phyloP scores from a whole-genome alignment of 192 early-diverging fungal species.

The Backusella sp. region DNA sequence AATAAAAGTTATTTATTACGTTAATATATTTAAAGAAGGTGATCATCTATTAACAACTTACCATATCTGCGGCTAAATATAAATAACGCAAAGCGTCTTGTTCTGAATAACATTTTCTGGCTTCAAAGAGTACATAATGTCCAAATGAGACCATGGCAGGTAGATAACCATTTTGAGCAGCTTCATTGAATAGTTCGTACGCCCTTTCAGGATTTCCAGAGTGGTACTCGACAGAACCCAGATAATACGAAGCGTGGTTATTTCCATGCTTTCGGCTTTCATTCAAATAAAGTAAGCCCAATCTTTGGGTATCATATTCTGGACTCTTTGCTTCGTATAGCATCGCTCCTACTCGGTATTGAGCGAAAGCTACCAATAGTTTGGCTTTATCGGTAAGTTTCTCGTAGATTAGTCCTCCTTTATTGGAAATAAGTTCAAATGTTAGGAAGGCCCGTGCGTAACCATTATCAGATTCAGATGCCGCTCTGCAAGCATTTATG shows the following conservation, averaged over 20 bases:
- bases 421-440: neutral
- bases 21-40: neutral
- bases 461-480: neutral
- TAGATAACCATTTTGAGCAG: neutral
- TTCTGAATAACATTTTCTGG: neutral
- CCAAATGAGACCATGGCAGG: constrained; percentile 6
- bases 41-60: neutral
- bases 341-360: neutral
- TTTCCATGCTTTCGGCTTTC: neutral
- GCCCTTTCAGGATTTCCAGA: neutral
- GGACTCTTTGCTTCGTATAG: neutral
- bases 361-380: constrained; percentile 3
- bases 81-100: neutral
- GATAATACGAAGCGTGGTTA: neutral
- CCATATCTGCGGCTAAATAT: neutral
- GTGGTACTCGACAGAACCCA: neutral
- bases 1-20: neutral
- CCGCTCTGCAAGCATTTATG: neutral
- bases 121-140: neutral
- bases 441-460: neutral
- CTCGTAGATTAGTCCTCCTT: neutral
- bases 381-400: neutral
- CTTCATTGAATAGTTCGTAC: neutral
- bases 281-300: neutral
- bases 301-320: neutral